These are phyloP conservation scores for Lachancea cidri DNA, from an alignment of 805 yeast species.

Conservation along the genomic window DNA sequence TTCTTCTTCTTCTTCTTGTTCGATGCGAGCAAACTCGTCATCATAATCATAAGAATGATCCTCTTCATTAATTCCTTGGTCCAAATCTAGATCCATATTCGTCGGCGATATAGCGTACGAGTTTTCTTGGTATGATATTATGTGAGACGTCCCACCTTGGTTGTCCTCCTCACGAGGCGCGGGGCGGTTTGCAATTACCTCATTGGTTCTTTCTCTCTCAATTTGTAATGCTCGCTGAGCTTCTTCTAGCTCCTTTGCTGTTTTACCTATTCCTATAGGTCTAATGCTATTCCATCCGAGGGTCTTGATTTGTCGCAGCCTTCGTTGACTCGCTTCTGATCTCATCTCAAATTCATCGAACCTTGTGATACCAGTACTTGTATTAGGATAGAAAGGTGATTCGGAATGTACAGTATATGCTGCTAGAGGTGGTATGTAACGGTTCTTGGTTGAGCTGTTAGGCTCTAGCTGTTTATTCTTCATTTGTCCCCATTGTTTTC, in stretches of 20 bases:
- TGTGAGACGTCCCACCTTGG: background rate
- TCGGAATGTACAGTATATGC: slow-evolving; percentile 23
- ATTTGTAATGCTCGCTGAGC: slow-evolving; percentile 9
- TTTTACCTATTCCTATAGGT: slow-evolving; percentile 58
- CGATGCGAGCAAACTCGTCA: slow-evolving; percentile 32
- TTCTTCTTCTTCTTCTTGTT: slow-evolving; percentile 22
- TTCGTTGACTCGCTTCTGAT: slow-evolving; percentile 13
- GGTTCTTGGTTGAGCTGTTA: background rate
- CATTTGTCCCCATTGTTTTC: slow-evolving; percentile 2
- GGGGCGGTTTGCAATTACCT: too few species aligned
- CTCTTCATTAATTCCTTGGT: slow-evolving; percentile 42
- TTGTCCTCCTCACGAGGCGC: background rate
- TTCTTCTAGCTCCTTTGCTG: slow-evolving; percentile 37
- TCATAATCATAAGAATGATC: slow-evolving; percentile 35
- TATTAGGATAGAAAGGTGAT: slow-evolving; percentile 15
- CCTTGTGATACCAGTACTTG: slow-evolving; percentile 5
- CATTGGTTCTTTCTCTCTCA: background rate
- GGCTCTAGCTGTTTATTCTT: background rate
- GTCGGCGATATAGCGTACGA: background rate
- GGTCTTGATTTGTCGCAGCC: slow-evolving; percentile 31
- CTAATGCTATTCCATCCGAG: slow-evolving; percentile 45
- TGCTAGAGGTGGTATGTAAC: slow-evolving; percentile 19
- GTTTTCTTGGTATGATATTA: background rate
- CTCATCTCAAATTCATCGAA: slow-evolving; percentile 20
- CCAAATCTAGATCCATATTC: slow-evolving; percentile 34